These are phyloP conservation scores for Penicillium sp. DNA, from an alignment of 2,329 filamentous ascomycete genomes.

Conservation along the genomic window DNA sequence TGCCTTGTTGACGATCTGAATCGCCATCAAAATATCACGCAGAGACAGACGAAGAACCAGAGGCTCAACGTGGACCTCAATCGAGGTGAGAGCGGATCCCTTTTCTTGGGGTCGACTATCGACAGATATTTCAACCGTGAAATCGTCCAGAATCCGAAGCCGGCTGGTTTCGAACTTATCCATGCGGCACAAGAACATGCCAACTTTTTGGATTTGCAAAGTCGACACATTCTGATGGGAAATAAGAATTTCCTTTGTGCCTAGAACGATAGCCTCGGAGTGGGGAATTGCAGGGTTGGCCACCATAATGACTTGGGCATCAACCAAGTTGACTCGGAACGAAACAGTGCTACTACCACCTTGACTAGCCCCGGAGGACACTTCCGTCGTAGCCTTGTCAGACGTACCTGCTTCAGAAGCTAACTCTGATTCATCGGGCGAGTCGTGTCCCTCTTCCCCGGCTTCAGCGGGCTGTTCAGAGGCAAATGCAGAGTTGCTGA, in stretches of 20 bases:
- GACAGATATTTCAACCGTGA: conserved; percentile 85
- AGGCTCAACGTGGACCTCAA: conserved; percentile 85
- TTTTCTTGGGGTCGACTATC: conserved; percentile 65
- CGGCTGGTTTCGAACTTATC: conserved; percentile 90
- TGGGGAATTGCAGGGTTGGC: conserved; percentile 86
- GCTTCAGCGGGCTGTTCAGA: conserved; percentile 48
- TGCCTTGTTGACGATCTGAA: conserved; percentile 88
- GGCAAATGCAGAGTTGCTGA: conserved; percentile 67
- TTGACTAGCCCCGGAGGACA: conserved; percentile 32
- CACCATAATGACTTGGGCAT: conserved; percentile 93
- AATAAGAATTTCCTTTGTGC: conserved; percentile 87
- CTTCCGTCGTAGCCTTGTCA: conserved; percentile 23
- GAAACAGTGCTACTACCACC: conserved; percentile 67
- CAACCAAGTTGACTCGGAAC: conserved; percentile 89
- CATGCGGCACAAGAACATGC: conserved; percentile 99
- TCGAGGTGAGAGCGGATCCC: conserved; percentile 65
- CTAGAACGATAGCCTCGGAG: conserved; percentile 93
- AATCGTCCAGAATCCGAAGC: conserved; percentile 92
- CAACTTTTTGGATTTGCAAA: conserved; percentile 86
- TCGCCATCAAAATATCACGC: conserved; percentile 87
- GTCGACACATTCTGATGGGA: conserved; percentile 93
- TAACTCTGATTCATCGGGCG: conserved; percentile 37
- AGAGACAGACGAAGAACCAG: conserved; percentile 85
- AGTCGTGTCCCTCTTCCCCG: conserved; percentile 35
- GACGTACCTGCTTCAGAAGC: conserved; percentile 31